Base-by-base conservation (phyloP, 805 yeast genomes). In the Sugiyamaella floridensis region DNA sequence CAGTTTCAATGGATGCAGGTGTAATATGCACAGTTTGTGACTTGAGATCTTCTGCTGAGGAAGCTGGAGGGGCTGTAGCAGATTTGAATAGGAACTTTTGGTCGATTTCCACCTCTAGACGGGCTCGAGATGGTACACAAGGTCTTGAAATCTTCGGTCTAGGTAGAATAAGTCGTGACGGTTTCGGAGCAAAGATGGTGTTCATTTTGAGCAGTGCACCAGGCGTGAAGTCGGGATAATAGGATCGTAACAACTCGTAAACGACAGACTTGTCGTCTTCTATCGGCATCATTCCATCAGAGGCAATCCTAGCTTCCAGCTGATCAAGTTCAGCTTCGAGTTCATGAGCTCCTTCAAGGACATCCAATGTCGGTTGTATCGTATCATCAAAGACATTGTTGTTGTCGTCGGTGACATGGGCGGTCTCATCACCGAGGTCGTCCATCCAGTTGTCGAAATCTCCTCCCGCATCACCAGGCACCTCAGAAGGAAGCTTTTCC, bases 41-140 rank as follows among this genome's bases (percentile, higher is more conserved):
- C 29, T 10, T 29, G 15, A 12, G 42, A 20, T 10, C 20, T 16
- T 22, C 55, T 40, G 12, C 29, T 11, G 18, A 14, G 40, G 19
- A 19, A 16, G 16, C 8, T 10, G 43, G 3, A 60, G 53, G 11
- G 67, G 70, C 44, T 5, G 43, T 34, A 14, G 16, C 37, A 14
- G 54, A 45, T 59, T 71, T 75, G 67, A 85, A 83, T 10, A 72
- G 59, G 55, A 76, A 77, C 45, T 79, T 68, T 50, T 81, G 78
- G 63, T 87, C 95, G 6, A 76, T 63, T 37, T 79, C 86, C 0
- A 82, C 74, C 54, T 87, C 92, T 20, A 87, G 71, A 3, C 72
- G 67, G 20, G 81, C 59, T 51, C 81, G 78, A 8, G 81, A 73
- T 0, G 95, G 93, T 0, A 65, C 57, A 19, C 70, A 62, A 2